Evolutionary conservation across 179 eudicot species (phyloP).

Genomic region (Gypsophila paniculata): DNA sequence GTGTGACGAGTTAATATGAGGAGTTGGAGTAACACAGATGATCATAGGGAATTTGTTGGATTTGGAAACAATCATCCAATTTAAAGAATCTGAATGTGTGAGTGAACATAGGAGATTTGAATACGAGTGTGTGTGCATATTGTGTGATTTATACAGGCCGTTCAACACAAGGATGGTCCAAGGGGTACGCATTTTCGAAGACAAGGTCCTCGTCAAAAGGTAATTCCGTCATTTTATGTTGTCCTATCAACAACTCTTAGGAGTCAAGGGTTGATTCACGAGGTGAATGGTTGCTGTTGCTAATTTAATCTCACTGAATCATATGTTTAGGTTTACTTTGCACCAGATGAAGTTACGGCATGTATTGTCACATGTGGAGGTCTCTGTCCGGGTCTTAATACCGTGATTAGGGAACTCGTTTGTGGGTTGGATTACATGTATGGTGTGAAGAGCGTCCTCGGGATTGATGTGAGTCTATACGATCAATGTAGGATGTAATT

Average conservation of each 20-base stretch:
- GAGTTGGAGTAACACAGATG: no score
- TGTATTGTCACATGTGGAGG: conserved; percentile 94
- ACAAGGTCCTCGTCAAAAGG: conserved; percentile 93
- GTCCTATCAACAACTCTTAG: background rate
- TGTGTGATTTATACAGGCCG: conserved; percentile 44
- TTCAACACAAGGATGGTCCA: conserved; percentile 73
- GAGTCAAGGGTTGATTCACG: background rate
- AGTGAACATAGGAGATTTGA: conserved; percentile 11
- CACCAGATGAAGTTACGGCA: conserved; percentile 71
- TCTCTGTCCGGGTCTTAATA: conserved; percentile 87
- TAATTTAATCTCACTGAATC: no score
- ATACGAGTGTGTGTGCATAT: conserved; percentile 13
- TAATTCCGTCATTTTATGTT: conserved; percentile 20
- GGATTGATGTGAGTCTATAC: conserved; percentile 83
- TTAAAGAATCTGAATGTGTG: conserved; percentile 5
- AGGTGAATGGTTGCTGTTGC: background rate
- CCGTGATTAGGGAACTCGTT: conserved; percentile 84
- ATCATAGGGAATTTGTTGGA: background rate
- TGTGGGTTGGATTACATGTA: conserved; percentile 74
- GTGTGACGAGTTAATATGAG: no score
- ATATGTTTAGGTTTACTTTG: conserved; percentile 71
- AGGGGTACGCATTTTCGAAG: conserved; percentile 93
- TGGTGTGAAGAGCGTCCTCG: conserved; percentile 60
- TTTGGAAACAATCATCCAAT: background rate
- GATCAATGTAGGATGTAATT: no score